These are phyloP conservation scores for Bimuria novae-zelandiae DNA, from an alignment of 2,329 filamentous ascomycete species.

Conservation along the genomic window DNA sequence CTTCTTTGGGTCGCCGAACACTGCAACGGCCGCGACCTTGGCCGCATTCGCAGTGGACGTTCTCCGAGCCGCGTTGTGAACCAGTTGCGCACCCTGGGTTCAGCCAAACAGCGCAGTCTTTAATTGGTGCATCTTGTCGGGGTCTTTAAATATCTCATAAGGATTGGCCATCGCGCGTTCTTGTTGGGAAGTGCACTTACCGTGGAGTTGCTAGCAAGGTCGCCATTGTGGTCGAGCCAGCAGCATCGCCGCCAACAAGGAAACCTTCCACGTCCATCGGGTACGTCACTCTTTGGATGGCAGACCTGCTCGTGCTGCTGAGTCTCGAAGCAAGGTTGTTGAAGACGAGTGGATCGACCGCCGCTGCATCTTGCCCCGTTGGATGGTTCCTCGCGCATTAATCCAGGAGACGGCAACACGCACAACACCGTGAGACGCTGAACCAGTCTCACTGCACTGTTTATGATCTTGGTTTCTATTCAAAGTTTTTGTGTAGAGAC, in stretches of 20 bases:
- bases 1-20: slow-evolving; percentile 45
- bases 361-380: slow-evolving; percentile 52
- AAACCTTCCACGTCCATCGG: slow-evolving; percentile 49
- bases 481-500: too few relatives aligned
- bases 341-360: slow-evolving; percentile 52
- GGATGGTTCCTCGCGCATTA: slow-evolving; percentile 59
- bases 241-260: slow-evolving; percentile 48
- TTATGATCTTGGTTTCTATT: too few relatives aligned
- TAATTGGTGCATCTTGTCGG: slow-evolving; percentile 28
- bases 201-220: slow-evolving; percentile 23
- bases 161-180: not conserved
- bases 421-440: too few relatives aligned
- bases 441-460: too few relatives aligned
- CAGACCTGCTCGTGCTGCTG: slow-evolving; percentile 46
- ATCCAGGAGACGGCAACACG: slow-evolving; percentile 33
- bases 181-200: not conserved
- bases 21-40: slow-evolving; percentile 34
- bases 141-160: slow-evolving; percentile 14
- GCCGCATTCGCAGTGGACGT: slow-evolving; percentile 27
- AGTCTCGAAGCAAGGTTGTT: slow-evolving; percentile 46
- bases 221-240: slow-evolving; percentile 49
- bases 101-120: slow-evolving; percentile 39
- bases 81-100: slow-evolving; percentile 48
- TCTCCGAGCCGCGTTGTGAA: slow-evolving; percentile 51
- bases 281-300: slow-evolving; percentile 59